Evolutionary conservation across 2,329 filamentous ascomycete species (phyloP), one percentile per base, ranked within the genome.

Genomic region (Epichloe elymi): DNA sequence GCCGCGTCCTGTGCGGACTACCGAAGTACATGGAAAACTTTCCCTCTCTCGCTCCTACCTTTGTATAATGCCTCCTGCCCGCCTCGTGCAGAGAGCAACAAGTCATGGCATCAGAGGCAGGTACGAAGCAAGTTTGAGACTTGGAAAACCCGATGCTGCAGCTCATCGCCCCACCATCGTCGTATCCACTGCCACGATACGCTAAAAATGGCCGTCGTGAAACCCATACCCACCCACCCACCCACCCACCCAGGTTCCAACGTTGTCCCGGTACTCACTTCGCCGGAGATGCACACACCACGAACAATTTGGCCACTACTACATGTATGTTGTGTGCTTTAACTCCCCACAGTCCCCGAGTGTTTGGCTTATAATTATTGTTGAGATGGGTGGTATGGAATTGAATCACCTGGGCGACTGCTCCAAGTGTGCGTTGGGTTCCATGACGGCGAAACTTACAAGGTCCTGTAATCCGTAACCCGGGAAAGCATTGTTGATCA

Each of bases 171-270:
- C 51, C 51, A 46, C 41, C 47, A 19, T 41, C 8, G 30, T 52
- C 41, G 41, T 48, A 49, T 52, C 33, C 20, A 36, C n/a, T 46
- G 46, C 41, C 40, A 49, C 46, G 35, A 52, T 42, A 35, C 46
- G 50, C 46, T 45, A 48, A 52, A 37, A 48, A 52, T 41, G 40
- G 46, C 41, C 40, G 42, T 50, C 12, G 47, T 53, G 51, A 47
- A 50, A 50, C 46, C 46, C 40, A 35, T 15, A 20, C 3, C 1
- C 19, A 19, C 23, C 6, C 23, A 23, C 23, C 5, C 23, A 26
- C n/a, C 40, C 12, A 30, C 4, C 14, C 40, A 15, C 3, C 39
- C 33, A 37, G 14, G 23, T 26, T 26, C 23, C 23, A 26, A 26
- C 23, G 6, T 26, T 26, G 23, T 26, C 23, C 23, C 26, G 7